phyloP scores from a whole-genome alignment of 2,329 filamentous ascomycete species.

The Thielaviopsis punctulata region DNA sequence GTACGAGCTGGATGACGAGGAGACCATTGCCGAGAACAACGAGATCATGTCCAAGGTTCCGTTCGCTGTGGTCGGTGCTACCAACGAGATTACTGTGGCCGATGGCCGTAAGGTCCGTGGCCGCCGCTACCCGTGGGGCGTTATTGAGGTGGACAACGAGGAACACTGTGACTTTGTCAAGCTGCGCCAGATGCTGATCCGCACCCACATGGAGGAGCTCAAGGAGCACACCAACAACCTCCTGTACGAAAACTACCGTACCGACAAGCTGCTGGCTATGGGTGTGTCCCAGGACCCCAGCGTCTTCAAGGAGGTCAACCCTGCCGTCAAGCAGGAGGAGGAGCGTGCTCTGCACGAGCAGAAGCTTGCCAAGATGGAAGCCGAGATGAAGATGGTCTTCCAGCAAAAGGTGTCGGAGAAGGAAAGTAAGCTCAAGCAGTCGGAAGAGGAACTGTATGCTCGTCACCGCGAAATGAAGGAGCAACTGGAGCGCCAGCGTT shows the following conservation, averaged over 20 bases:
- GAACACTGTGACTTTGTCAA: constrained; percentile 99
- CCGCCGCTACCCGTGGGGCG: constrained; percentile 92
- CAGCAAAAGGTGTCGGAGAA: constrained; percentile 99
- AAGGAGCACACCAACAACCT: constrained; percentile 99
- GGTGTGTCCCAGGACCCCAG: constrained; percentile 95
- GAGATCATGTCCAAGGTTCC: constrained; percentile 99
- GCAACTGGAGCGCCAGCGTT: constrained; percentile 84
- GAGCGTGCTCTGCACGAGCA: constrained; percentile 96
- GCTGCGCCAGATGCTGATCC: constrained; percentile 98
- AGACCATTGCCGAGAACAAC: constrained; percentile 99
- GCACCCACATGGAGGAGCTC: constrained; percentile 99
- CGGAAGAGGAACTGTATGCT: constrained; percentile 95
- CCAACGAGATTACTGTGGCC: constrained; percentile 76
- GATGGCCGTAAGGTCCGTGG: constrained; percentile 93
- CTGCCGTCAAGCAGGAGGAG: constrained; percentile 98
- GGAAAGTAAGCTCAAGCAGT: constrained; percentile 98
- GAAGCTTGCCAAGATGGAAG: constrained; percentile 99
- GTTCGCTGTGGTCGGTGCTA: constrained; percentile 94
- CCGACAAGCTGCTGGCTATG: constrained; percentile 97
- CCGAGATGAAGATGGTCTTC: constrained; percentile 99
- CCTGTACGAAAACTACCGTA: constrained; percentile 99
- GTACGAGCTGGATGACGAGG: constrained; percentile 97
- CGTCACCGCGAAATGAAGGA: constrained; percentile 99
- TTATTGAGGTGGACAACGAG: constrained; percentile 98
- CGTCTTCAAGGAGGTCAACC: constrained; percentile 99